These are phyloP conservation scores for Hamigera avellanea DNA, from an alignment of 495 filamentous ascomycete genomes.

Conservation along the genomic window DNA sequence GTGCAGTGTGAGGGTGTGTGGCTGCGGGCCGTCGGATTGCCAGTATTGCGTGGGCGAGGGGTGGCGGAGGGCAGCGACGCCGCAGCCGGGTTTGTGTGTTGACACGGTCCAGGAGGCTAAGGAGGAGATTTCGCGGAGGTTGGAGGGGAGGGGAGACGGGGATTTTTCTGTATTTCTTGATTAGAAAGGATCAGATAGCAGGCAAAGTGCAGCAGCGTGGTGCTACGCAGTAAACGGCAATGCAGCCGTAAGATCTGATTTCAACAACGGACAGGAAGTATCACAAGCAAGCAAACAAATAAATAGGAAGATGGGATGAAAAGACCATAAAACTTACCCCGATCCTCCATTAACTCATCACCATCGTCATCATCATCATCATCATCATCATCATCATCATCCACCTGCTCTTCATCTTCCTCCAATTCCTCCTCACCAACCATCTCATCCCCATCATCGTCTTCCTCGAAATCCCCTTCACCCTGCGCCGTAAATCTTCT, in stretches of 20 bases:
- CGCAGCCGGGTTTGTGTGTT: conserved; percentile 83
- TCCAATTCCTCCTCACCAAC: conserved; percentile 9
- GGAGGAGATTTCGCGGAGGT: conserved; percentile 84
- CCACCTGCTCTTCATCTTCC: conserved; percentile 24
- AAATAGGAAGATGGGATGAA: background rate
- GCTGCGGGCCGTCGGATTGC: conserved; percentile 96
- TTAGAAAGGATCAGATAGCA: background rate
- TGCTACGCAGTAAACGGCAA: too few species aligned
- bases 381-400: conserved; percentile 10
- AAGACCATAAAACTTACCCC: conserved; percentile 13
- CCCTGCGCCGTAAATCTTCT: background rate
- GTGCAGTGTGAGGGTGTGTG: conserved; percentile 86
- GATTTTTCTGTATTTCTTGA: conserved; percentile 17
- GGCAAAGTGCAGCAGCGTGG: too few species aligned
- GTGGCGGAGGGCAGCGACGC: conserved; percentile 70
- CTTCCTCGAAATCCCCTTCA: background rate
- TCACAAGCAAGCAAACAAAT: background rate
- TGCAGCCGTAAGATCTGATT: too few species aligned
- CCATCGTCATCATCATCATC: conserved; percentile 24
- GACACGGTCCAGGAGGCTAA: conserved; percentile 89
- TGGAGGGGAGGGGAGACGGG: conserved; percentile 26
- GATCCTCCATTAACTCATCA: conserved; percentile 30
- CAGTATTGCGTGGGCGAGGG: conserved; percentile 75
- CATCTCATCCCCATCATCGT: conserved; percentile 1
- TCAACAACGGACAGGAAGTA: too few species aligned